Evolutionary conservation across 148 eudicot species (phyloP).

Genomic region (Cornus suecica): DNA sequence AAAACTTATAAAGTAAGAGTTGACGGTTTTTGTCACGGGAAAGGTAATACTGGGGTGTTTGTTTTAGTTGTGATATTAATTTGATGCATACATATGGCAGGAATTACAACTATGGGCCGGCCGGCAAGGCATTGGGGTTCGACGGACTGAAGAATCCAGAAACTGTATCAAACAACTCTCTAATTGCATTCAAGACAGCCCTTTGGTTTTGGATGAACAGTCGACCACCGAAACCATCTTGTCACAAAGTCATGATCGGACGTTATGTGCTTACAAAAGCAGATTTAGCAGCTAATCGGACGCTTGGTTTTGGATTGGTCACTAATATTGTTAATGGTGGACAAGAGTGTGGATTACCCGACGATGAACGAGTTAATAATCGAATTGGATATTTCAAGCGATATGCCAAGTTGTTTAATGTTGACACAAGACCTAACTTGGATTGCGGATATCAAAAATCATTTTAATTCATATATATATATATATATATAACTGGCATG

Average conservation of each 20-base stretch:
- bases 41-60: too few species aligned
- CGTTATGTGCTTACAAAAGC: constrained; percentile 8
- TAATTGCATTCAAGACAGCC: constrained; percentile 30
- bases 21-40: too few species aligned
- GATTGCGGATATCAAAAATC: constrained; percentile 23
- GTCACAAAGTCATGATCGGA: constrained; percentile 31
- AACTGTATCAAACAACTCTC: constrained; percentile 16
- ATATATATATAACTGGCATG: background rate
- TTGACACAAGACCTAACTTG: constrained; percentile 21
- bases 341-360: constrained; percentile 21
- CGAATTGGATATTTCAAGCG: constrained; percentile 26
- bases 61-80: too few species aligned
- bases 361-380: constrained; percentile 4
- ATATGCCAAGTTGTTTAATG: constrained; percentile 18
- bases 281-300: constrained; percentile 21
- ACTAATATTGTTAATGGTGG: constrained; percentile 36
- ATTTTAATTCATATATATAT: background rate
- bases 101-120: constrained; percentile 34
- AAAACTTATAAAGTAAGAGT: too few species aligned
- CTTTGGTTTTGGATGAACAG: constrained; percentile 36
- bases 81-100: constrained; percentile 6
- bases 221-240: constrained; percentile 27
- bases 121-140: constrained; percentile 26
- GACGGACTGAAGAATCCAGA: constrained; percentile 27
- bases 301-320: constrained; percentile 21